Conservation (phyloP, 208 protist genomes). For the Acanthamoeba triangularis region DNA sequence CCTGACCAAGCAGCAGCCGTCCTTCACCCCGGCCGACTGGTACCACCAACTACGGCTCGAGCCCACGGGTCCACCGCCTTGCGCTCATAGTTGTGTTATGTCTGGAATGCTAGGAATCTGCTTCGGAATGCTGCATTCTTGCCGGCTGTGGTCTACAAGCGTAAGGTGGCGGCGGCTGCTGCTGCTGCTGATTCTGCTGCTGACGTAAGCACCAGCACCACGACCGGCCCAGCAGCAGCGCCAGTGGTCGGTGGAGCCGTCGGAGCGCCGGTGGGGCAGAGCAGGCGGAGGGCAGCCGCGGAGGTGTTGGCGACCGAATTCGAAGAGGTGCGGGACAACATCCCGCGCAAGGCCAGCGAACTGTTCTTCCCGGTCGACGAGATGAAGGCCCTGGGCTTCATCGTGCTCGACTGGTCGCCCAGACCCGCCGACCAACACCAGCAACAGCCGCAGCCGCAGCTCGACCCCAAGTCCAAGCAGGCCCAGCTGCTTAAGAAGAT, state of each 20-base stretch:
- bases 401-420: constrained; percentile 21
- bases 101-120: background rate
- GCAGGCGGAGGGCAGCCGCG: background rate
- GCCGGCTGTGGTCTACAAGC: background rate
- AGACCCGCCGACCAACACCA: background rate
- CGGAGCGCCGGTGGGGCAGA: too few relatives aligned
- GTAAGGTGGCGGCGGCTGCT: background rate
- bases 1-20: background rate
- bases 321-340: background rate
- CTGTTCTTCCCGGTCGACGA: constrained; percentile 45
- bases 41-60: background rate
- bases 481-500: background rate
- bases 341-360: background rate
- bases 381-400: constrained; percentile 7
- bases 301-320: background rate
- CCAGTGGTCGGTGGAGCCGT: too few relatives aligned
- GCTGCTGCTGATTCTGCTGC: background rate
- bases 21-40: constrained; percentile 32
- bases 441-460: background rate
- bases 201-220: too few relatives aligned
- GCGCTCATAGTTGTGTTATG: background rate
- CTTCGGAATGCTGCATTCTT: constrained; percentile 8
- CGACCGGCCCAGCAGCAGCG: background rate
- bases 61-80: too few relatives aligned
- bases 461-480: constrained; percentile 40